Evolutionary conservation across 2,329 filamentous ascomycete species (phyloP).

Genomic region (Escovopsis weberi): DNA sequence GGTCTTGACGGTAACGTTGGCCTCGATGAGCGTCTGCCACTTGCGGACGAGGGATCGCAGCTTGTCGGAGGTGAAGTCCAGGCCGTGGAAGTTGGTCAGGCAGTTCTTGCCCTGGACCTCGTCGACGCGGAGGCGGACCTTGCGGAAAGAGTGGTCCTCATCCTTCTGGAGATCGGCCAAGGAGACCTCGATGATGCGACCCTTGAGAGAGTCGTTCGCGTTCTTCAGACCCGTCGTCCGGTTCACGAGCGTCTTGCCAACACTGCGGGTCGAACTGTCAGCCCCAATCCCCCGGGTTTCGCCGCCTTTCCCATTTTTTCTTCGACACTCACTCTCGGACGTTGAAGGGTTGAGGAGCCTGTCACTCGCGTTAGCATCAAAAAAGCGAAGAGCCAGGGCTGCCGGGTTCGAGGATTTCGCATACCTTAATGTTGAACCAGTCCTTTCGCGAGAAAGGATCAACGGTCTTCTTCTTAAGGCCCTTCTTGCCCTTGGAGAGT

Average conservation of each 20-base stretch:
- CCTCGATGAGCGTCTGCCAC: constrained; percentile 98
- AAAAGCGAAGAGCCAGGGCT: not conserved
- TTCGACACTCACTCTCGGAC: constrained; percentile 71
- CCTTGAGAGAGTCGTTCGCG: constrained; percentile 98
- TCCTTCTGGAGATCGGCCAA: constrained; percentile 99
- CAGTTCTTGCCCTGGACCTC: constrained; percentile 99
- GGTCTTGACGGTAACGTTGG: constrained; percentile 99
- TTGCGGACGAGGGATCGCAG: constrained; percentile 97
- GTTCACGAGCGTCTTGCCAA: constrained; percentile 99
- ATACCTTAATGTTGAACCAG: constrained; percentile 94
- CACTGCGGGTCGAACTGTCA: constrained; percentile 41
- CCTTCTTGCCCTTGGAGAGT: constrained; percentile 99
- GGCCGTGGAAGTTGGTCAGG: constrained; percentile 99
- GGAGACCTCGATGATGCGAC: constrained; percentile 96
- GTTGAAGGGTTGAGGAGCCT: constrained; percentile 93
- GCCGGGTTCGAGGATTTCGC: constrained; percentile 9
- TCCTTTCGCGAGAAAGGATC: constrained; percentile 99
- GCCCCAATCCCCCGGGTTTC: not conserved
- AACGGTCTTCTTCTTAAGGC: constrained; percentile 97
- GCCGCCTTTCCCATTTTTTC: not conserved
- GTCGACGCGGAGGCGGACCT: constrained; percentile 96
- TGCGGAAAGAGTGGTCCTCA: constrained; percentile 99
- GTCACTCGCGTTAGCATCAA: not conserved
- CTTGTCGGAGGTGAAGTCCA: constrained; percentile 99
- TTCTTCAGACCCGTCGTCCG: constrained; percentile 99